These are phyloP conservation scores for Erigeron canadensis DNA, from an alignment of 129 eudicot genomes.

Conservation along the genomic window DNA sequence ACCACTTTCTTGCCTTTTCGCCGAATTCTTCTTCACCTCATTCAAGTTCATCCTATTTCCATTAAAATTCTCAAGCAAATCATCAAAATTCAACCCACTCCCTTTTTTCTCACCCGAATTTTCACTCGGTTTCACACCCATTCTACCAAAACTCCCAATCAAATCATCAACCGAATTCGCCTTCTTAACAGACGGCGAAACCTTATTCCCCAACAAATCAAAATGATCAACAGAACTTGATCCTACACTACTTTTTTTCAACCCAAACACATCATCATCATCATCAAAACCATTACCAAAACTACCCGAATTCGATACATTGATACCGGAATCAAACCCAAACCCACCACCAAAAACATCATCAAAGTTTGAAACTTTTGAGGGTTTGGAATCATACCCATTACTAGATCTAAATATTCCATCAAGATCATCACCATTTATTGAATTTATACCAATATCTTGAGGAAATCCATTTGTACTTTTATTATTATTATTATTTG, in stretches of 20 bases:
- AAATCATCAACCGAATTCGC: slow-evolving; percentile 51
- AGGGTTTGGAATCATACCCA: slow-evolving; percentile 21
- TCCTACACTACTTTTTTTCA: slow-evolving; percentile 21
- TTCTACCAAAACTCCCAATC: slow-evolving; percentile 48
- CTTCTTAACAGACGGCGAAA: slow-evolving; percentile 20
- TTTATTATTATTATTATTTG: slow-evolving; percentile 1
- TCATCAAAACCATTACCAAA: slow-evolving; percentile 24
- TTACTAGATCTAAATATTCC: slow-evolving; percentile 46
- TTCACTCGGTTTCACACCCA: slow-evolving; percentile 32
- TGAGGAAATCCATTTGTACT: slow-evolving; percentile 29
- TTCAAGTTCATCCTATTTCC: slow-evolving; percentile 29
- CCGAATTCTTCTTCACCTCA: slow-evolving; percentile 23
- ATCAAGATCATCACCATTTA: slow-evolving; percentile 53
- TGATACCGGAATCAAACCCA: slow-evolving; percentile 38
- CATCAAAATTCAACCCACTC: slow-evolving; percentile 38
- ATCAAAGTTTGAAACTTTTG: slow-evolving; percentile 30
- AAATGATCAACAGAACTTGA: slow-evolving; percentile 37
- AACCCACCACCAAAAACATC: slow-evolving; percentile 43
- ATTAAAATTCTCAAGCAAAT: slow-evolving; percentile 42
- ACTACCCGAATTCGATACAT: slow-evolving; percentile 29
- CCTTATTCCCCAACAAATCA: slow-evolving; percentile 29
- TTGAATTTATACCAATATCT: slow-evolving; percentile 23
- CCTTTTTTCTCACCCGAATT: slow-evolving; percentile 8
- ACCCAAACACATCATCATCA: slow-evolving; percentile 61
- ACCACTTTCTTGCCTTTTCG: slow-evolving; percentile 25